These are phyloP conservation scores for Gaertneriomyces semiglobifer DNA, from an alignment of 192 early-diverging fungal genomes.

Conservation along the genomic window DNA sequence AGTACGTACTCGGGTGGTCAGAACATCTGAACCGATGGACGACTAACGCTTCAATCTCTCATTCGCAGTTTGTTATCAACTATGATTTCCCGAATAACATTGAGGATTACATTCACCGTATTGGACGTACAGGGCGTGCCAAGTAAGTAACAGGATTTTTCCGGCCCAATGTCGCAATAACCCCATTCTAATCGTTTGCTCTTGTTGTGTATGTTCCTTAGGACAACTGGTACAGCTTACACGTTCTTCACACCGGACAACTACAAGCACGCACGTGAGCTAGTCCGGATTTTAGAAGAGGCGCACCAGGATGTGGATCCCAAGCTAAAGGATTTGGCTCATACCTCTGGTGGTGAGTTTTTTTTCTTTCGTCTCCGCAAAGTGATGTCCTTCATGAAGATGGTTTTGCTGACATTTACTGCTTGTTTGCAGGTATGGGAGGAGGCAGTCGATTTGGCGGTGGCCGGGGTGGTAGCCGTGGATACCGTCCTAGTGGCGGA, in stretches of 20 bases:
- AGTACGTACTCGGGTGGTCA: slow-evolving; percentile 15
- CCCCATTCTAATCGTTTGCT: neutral
- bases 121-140: slow-evolving; percentile 66
- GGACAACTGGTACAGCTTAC: slow-evolving; percentile 54
- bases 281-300: slow-evolving; percentile 55
- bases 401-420: neutral
- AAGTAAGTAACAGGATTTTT: slow-evolving; percentile 30
- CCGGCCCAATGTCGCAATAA: neutral
- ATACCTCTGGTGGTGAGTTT: slow-evolving; percentile 38
- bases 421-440: neutral
- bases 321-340: slow-evolving; percentile 44
- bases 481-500: slow-evolving; percentile 45
- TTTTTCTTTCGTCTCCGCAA: neutral
- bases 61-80: slow-evolving; percentile 71
- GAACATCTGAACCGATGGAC: neutral
- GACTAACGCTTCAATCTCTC: slow-evolving; percentile 2
- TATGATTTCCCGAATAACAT: slow-evolving; percentile 94
- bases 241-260: slow-evolving; percentile 61
- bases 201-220: slow-evolving; percentile 4
- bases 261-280: slow-evolving; percentile 45
- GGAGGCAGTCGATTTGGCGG: slow-evolving; percentile 39
- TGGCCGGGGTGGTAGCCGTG: slow-evolving; percentile 36
- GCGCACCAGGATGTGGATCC: slow-evolving; percentile 56
- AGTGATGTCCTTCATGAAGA: neutral
- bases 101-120: slow-evolving; percentile 88